Base-by-base conservation (phyloP, 2,329 filamentous ascomycete species). In the Colletotrichum cereale region DNA sequence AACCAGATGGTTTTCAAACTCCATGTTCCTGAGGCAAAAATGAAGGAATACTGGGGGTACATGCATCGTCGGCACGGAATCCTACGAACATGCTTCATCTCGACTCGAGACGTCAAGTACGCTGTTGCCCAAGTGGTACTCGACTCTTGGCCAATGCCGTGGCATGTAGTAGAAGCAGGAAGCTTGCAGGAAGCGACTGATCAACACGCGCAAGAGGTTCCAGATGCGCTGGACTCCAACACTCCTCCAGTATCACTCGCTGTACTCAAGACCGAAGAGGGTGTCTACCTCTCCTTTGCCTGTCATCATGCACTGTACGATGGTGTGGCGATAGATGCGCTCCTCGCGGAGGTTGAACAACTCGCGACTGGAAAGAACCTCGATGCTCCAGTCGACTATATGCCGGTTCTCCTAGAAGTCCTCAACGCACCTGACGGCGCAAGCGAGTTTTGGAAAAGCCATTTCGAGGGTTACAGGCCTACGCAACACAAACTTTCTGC, bases 291-390 rank as follows among this genome's bases (percentile, higher is more conserved):
- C 1, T 91, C 84, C 0, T 86, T 86, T 60, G 79, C 85, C 47
- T 90, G 84, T 75, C 95, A 97, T 76, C 95, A 98, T 81, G 93
- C 94, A 2, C 83, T 97, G 0, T 97, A 97, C 76, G 95, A 98
- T 80, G 95, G 92, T 0, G 90, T 92, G 44, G 94, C 94, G 0
- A 92, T 97, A 76, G 83, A 86, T 0, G 84, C 86, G 11, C 83
- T 98, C 0, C 86, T 96, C 31, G 80, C 87, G 0, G 95, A 97
- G 76, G 83, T 97, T 1, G 90, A 96, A 75, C 78, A 83, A 2
- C 73, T 88, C 3, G 89, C 91, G 42, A 72, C 79, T 1, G 86
- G 85, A 0, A 63, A 80, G 0, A 10, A 75, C 0, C 81, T 96
- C 1, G 80, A 83, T 0, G 73, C 83, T 0, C 78, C 89, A 0